Evolutionary conservation across 352 stramenopile species (phyloP).

Genomic region (Blastocystis sp.): DNA sequence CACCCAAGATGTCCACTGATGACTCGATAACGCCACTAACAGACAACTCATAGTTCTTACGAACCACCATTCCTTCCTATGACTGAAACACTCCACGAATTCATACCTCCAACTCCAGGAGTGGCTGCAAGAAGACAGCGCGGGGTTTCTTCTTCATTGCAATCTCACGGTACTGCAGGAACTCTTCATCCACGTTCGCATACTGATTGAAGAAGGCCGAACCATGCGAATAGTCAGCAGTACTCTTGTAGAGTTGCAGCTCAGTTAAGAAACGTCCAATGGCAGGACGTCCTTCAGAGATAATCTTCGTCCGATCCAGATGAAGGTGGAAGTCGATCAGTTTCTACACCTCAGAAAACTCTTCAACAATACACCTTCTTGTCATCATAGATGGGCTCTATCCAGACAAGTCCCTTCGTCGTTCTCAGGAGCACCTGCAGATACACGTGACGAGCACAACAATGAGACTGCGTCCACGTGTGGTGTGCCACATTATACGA

Average conservation of each 20-base stretch:
- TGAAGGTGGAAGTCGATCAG: constrained; percentile 8
- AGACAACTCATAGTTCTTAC: background rate
- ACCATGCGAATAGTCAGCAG: constrained; percentile 56
- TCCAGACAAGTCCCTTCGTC: constrained; percentile 54
- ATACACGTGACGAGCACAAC: constrained; percentile 58
- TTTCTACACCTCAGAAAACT: background rate
- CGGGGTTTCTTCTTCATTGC: constrained; percentile 59
- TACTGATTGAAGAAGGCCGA: constrained; percentile 58
- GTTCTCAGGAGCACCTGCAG: constrained; percentile 57
- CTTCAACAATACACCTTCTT: constrained; percentile 34
- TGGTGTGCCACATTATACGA: constrained; percentile 53
- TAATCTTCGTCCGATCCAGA: constrained; percentile 37
- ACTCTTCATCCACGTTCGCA: constrained; percentile 57
- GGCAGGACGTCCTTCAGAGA: constrained; percentile 48
- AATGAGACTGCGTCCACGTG: constrained; percentile 59
- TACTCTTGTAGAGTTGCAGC: constrained; percentile 60
- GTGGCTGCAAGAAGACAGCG: constrained; percentile 59
- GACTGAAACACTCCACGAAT: background rate
- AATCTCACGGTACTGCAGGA: constrained; percentile 56
- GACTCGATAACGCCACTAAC: constrained; percentile 39
- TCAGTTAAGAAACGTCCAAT: constrained; percentile 57
- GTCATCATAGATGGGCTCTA: constrained; percentile 50
- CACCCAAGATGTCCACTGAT: constrained; percentile 25
- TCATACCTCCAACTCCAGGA: constrained; percentile 42
- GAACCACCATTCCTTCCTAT: background rate